These are phyloP conservation scores for Aspergillus latus DNA, from an alignment of 2,329 filamentous ascomycete genomes.

Conservation along the genomic window DNA sequence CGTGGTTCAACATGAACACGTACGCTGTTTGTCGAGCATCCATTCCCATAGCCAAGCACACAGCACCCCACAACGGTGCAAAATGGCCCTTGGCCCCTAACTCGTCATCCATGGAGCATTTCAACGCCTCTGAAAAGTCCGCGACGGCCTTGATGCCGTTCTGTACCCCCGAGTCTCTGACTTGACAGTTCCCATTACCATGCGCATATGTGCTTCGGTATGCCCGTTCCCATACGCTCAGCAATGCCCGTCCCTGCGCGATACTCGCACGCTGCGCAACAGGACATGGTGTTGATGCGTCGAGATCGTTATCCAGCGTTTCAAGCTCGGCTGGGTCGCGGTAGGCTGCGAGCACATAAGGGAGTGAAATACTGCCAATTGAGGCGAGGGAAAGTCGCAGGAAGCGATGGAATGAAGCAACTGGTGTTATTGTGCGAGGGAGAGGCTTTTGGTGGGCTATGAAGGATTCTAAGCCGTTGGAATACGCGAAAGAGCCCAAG, in stretches of 20 bases:
- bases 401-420: constrained; percentile 54
- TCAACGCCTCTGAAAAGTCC: constrained; percentile 41
- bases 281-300: constrained; percentile 62
- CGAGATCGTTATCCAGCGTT: constrained; percentile 61
- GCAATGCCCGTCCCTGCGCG: constrained; percentile 59
- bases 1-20: constrained; percentile 63
- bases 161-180: constrained; percentile 22
- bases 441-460: constrained; percentile 55
- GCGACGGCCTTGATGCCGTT: constrained; percentile 31
- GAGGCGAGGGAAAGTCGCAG: constrained; percentile 58
- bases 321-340: constrained; percentile 50
- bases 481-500: constrained; percentile 65
- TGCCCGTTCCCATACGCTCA: constrained; percentile 61
- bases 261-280: constrained; percentile 62
- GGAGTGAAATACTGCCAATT: constrained; percentile 59
- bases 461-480: constrained; percentile 63
- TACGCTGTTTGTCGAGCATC: constrained; percentile 57
- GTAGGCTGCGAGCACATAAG: constrained; percentile 59
- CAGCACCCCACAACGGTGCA: constrained; percentile 60
- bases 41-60: constrained; percentile 55
- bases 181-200: not conserved
- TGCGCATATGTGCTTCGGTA: constrained; percentile 41
- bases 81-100: constrained; percentile 54
- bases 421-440: constrained; percentile 31
- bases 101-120: constrained; percentile 32